These are phyloP conservation scores for Aegilops umbellulata DNA, from an alignment of 176 grass and related monocot genomes.

Conservation along the genomic window DNA sequence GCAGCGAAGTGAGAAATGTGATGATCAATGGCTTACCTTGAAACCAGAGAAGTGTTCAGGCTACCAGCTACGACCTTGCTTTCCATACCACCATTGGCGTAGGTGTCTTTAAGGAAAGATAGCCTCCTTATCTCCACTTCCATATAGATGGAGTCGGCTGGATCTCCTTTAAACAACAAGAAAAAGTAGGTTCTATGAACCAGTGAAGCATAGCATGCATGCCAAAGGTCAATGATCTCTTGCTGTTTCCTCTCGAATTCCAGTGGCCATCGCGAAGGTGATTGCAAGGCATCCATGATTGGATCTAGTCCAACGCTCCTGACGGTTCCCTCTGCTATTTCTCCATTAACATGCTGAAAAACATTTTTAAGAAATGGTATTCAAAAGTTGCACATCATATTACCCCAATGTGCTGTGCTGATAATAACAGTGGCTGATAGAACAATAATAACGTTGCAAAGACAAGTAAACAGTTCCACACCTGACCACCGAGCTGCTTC, in stretches of 20 bases:
- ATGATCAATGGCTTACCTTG: constrained; percentile 72
- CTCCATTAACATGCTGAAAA: constrained; percentile 56
- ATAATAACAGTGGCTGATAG: no score
- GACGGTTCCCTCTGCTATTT: constrained; percentile 54
- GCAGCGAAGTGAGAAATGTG: neutral
- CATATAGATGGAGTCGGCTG: constrained; percentile 93
- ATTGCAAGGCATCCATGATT: constrained; percentile 45
- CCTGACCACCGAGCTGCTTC: constrained; percentile 58
- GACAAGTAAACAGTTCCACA: constrained; percentile 21
- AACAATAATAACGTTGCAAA: neutral
- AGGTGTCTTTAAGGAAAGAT: constrained; percentile 70
- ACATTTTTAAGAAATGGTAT: neutral
- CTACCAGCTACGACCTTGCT: constrained; percentile 34
- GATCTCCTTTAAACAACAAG: constrained; percentile 91
- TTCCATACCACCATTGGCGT: constrained; percentile 45
- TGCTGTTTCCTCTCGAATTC: constrained; percentile 88
- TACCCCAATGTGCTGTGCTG: neutral
- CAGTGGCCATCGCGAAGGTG: constrained; percentile 66
- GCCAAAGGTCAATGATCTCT: constrained; percentile 93
- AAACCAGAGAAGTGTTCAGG: constrained; percentile 38
- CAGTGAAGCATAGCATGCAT: constrained; percentile 77
- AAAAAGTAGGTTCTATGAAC: constrained; percentile 94
- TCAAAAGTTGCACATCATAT: neutral
- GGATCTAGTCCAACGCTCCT: constrained; percentile 58
- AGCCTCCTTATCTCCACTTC: constrained; percentile 89